Conservation (phyloP, 306 rosid species). For the Vigna nakashimae region DNA sequence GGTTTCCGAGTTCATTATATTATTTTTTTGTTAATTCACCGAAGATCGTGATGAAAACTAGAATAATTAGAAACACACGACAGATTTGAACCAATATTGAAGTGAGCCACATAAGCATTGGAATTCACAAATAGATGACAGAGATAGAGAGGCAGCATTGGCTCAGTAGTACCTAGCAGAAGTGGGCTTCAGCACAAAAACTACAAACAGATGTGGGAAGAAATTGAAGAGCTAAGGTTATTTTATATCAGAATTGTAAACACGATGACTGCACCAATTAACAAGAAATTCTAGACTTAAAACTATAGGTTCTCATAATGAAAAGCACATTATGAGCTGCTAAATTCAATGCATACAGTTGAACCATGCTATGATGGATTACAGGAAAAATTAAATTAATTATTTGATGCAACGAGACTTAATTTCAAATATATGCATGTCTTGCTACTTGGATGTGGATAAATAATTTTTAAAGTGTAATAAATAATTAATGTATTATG, state of each 20-base stretch:
- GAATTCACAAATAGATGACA: background rate
- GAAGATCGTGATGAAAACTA: background rate
- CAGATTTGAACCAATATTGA: background rate
- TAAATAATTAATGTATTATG: background rate
- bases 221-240: background rate
- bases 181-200: background rate
- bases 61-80: background rate
- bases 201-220: background rate
- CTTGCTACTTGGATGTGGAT: background rate
- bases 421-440: background rate
- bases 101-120: background rate
- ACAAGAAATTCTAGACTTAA: background rate
- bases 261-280: background rate
- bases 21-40: background rate
- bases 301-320: background rate
- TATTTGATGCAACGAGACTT: slow-evolving; percentile 8
- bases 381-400: background rate
- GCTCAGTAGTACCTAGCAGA: background rate
- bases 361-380: background rate
- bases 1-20: background rate
- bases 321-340: slow-evolving; percentile 6
- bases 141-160: background rate
- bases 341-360: background rate
- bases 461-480: background rate
- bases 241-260: background rate